Evolutionary conservation across 768 basidiomycete genomes (phyloP).

Genomic region (Leucocoprinus birnbaumii): DNA sequence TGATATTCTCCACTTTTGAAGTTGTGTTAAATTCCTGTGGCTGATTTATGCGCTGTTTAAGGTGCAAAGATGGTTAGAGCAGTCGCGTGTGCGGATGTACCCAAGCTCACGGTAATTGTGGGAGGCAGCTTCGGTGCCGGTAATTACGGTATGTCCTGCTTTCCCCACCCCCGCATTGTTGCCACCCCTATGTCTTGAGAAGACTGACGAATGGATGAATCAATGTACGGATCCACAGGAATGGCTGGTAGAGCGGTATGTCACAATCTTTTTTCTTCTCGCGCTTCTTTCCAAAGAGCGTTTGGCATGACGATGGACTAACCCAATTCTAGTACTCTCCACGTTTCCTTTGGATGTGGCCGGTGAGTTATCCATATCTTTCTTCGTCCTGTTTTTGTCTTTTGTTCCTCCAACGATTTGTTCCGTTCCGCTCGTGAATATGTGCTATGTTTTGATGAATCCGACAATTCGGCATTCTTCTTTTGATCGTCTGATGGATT

Average conservation of each 20-base stretch:
- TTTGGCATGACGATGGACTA: neutral
- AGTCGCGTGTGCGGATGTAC: conserved; percentile 90
- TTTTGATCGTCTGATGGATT: too few relatives aligned
- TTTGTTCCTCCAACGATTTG: neutral
- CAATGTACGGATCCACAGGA: conserved; percentile 37
- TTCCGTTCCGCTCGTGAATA: neutral
- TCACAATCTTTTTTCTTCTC: too few relatives aligned
- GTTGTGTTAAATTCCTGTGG: neutral
- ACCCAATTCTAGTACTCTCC: conserved; percentile 73
- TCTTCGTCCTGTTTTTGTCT: neutral
- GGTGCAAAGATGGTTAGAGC: conserved; percentile 96
- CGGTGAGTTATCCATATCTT: conserved; percentile 46
- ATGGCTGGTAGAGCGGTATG: conserved; percentile 92
- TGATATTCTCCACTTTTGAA: neutral
- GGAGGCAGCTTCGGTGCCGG: conserved; percentile 95
- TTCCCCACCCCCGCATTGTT: neutral
- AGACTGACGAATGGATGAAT: neutral
- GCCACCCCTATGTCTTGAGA: neutral
- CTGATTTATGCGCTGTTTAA: conserved; percentile 15
- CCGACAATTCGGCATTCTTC: neutral
- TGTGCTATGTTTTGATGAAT: conserved; percentile 4
- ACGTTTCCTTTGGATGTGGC: conserved; percentile 98
- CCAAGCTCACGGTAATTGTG: conserved; percentile 90
- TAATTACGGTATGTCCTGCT: conserved; percentile 80
- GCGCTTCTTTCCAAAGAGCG: neutral